Conservation (phyloP, 2,329 filamentous ascomycete genomes). For the Hawksworthiomyces lignivorus region DNA sequence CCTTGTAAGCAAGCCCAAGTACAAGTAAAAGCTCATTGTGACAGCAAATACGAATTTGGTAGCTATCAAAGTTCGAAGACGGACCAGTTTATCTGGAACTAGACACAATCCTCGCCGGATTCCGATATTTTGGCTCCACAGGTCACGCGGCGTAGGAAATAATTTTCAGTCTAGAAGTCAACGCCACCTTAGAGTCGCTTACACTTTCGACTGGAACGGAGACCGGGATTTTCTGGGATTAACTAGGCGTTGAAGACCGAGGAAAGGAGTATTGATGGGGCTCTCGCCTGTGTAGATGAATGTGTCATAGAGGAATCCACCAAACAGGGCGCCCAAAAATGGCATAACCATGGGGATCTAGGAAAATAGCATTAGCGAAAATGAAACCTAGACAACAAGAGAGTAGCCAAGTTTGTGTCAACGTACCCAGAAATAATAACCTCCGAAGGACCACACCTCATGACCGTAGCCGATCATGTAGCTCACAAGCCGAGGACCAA, state of each 20-base stretch:
- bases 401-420: too few relatives aligned
- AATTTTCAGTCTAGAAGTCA: background rate
- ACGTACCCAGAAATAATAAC: conserved; percentile 16
- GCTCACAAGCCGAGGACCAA: conserved; percentile 51
- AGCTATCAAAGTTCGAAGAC: too few relatives aligned
- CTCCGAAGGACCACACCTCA: conserved; percentile 15
- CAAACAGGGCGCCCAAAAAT: conserved; percentile 56
- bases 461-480: conserved; percentile 38
- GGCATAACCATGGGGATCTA: conserved; percentile 66
- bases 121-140: too few relatives aligned
- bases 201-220: conserved; percentile 25
- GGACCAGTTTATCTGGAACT: too few relatives aligned
- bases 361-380: too few relatives aligned
- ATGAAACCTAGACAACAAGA: too few relatives aligned
- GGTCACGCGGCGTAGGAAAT: too few relatives aligned
- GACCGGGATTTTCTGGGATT: conserved; percentile 23
- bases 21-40: too few relatives aligned
- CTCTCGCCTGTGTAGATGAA: conserved; percentile 64
- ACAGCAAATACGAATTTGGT: too few relatives aligned
- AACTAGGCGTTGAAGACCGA: conserved; percentile 51
- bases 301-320: conserved; percentile 59
- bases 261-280: conserved; percentile 59
- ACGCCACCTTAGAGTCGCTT: background rate
- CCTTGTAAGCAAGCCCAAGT: too few relatives aligned
- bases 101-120: too few relatives aligned